Evolutionary conservation across 2,329 filamentous ascomycete species (phyloP).

Genomic region (Ceratocystis cacaofunesta): DNA sequence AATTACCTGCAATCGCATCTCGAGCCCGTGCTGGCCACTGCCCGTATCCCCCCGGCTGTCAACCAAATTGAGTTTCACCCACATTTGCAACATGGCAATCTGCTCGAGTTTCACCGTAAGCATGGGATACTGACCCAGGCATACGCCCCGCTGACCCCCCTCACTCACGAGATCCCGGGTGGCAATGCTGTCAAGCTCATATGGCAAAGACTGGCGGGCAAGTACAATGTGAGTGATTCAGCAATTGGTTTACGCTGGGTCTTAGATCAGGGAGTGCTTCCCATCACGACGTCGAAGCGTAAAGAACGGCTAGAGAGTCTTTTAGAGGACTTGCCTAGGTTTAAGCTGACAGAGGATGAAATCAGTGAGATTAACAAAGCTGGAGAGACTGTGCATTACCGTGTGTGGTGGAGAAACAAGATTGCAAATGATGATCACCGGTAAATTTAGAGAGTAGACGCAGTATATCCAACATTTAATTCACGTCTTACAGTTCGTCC

Average conservation of each 20-base stretch:
- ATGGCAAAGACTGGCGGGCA: conserved; percentile 37
- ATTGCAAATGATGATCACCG: conserved; percentile 38
- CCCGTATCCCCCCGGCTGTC: conserved; percentile 47
- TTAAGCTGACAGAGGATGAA: conserved; percentile 46
- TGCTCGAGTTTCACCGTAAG: conserved; percentile 42
- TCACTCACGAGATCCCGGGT: conserved; percentile 30
- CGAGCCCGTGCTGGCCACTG: conserved; percentile 41
- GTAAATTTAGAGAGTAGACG: conserved; percentile 20
- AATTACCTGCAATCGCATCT: conserved; percentile 51
- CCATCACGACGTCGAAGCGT: conserved; percentile 45
- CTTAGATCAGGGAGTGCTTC: conserved; percentile 44
- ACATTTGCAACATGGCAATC: conserved; percentile 50
- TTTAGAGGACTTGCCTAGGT: conserved; percentile 33
- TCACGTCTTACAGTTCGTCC: neutral
- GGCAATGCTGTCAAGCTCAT: conserved; percentile 39
- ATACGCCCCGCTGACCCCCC: conserved; percentile 41
- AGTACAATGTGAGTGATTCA: conserved; percentile 42
- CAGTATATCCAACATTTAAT: neutral
- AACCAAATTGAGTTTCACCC: conserved; percentile 78
- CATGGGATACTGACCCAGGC: conserved; percentile 42
- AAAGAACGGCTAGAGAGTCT: conserved; percentile 43
- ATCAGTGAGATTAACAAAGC: conserved; percentile 39
- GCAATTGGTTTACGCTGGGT: conserved; percentile 46
- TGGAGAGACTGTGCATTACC: conserved; percentile 46
- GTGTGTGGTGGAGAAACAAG: conserved; percentile 41